A percentile compares a stretch with the other conserved stretches of the same genome.
Evolutionary conservation across 192 early-diverging fungal genomes (phyloP).

Genomic region (Mortierella alpina): DNA sequence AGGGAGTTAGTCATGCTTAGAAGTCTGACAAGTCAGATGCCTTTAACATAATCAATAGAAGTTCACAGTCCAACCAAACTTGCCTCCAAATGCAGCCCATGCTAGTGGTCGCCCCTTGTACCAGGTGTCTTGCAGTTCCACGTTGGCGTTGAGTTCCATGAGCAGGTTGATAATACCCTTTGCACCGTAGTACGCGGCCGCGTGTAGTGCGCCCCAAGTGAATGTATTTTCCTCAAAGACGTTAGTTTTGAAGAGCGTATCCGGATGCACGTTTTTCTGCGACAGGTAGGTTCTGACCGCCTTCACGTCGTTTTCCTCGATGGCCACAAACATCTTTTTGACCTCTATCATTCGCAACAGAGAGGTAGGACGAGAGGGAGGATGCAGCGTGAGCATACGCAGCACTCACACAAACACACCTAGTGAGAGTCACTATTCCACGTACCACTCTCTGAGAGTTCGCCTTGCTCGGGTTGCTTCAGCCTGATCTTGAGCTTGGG

Average conservation of each 20-base stretch:
- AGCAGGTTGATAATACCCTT: conserved; percentile 74
- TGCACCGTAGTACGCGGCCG: conserved; percentile 85
- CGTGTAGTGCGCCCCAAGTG: conserved; percentile 89
- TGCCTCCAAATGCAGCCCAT: conserved; percentile 88
- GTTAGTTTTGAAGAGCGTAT: conserved; percentile 37
- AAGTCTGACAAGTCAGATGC: background rate
- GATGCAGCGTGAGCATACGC: background rate
- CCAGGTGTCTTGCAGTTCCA: conserved; percentile 88
- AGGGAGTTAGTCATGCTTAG: background rate
- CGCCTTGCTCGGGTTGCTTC: conserved; percentile 43
- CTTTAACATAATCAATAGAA: background rate
- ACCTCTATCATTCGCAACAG: conserved; percentile 13
- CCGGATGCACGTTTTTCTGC: conserved; percentile 35
- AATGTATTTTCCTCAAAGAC: conserved; percentile 66
- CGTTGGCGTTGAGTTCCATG: conserved; percentile 78
- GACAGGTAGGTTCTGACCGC: conserved; percentile 25
- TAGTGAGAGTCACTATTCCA: background rate
- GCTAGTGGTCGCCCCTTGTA: conserved; percentile 85
- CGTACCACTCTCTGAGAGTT: conserved; percentile 39
- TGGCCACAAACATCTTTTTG: conserved; percentile 36
- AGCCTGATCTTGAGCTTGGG: conserved; percentile 49
- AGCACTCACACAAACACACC: background rate
- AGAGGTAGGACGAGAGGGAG: too few relatives aligned
- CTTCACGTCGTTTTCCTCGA: conserved; percentile 46
- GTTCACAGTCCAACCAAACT: background rate